A percentile compares a stretch with the other conserved stretches of the same genome.
Evolutionary conservation across 768 basidiomycete species (phyloP).

Genomic region (Mycena rosella): DNA sequence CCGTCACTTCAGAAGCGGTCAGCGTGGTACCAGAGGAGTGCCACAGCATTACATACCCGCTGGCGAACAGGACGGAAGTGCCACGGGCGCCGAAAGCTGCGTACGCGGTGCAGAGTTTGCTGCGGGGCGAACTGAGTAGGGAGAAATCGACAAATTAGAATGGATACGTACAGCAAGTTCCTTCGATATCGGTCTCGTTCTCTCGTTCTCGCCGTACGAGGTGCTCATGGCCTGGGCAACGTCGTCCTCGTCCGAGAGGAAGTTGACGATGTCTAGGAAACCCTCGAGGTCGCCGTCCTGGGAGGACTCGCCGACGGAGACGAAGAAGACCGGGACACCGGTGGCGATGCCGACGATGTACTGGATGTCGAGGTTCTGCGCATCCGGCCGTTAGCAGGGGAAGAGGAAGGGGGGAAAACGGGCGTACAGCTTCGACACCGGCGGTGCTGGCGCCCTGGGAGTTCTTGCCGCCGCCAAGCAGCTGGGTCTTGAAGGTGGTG

Average conservation of each 20-base stretch:
- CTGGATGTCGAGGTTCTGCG: conserved; percentile 36
- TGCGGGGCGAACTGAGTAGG: neutral
- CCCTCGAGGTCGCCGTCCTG: no score
- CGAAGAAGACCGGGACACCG: no score
- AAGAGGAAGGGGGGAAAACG: neutral
- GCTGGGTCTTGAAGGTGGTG: conserved; percentile 36
- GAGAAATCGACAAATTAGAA: neutral
- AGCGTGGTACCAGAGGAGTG: no score
- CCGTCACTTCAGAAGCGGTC: no score
- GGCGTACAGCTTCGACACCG: conserved; percentile 38
- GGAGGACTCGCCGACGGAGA: no score
- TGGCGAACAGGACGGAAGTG: conserved; percentile 59
- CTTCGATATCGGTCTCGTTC: conserved; percentile 54
- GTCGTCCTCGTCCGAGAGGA: conserved; percentile 56
- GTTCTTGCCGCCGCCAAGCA: conserved; percentile 38
- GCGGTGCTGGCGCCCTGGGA: conserved; percentile 23
- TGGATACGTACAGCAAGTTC: conserved; percentile 11
- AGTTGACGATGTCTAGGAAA: no score
- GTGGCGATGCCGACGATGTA: conserved; percentile 41
- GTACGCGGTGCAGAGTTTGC: conserved; percentile 45
- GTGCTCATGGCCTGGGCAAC: conserved; percentile 73
- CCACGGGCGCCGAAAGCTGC: conserved; percentile 63
- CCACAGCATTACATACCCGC: no score
- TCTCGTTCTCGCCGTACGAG: conserved; percentile 75
- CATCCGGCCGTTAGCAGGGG: neutral